A percentile compares a stretch with the other conserved stretches of the same genome.
phyloP scores from a whole-genome alignment of 1,139 yeast species.

The Candida tunisiensis region DNA sequence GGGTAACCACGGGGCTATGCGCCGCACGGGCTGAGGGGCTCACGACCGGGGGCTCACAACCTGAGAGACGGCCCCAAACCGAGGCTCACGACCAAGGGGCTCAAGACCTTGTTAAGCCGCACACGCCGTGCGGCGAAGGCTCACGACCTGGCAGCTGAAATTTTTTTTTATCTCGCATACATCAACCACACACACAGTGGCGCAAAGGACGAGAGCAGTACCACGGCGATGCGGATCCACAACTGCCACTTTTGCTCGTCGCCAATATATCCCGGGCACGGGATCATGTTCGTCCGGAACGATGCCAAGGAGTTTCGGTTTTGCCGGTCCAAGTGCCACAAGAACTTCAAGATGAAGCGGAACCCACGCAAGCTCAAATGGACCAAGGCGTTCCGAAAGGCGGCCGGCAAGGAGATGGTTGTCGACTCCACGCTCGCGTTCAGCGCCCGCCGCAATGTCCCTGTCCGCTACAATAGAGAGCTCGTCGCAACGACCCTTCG shows the following conservation, averaged over 20 bases:
- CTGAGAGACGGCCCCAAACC: too few relatives aligned
- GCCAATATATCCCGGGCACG: conserved; percentile 95
- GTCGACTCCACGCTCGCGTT: conserved; percentile 94
- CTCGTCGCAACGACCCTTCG: conserved; percentile 83
- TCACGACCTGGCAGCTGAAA: too few relatives aligned
- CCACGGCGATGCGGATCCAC: conserved; percentile 95
- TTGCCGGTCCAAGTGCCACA: conserved; percentile 97
- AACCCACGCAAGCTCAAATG: conserved; percentile 96
- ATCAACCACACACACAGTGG: too few relatives aligned
- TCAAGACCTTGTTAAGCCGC: too few relatives aligned
- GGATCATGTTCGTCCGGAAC: conserved; percentile 94
- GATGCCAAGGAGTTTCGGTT: conserved; percentile 96
- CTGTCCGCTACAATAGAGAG: conserved; percentile 95
- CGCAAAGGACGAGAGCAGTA: too few relatives aligned
- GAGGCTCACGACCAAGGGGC: too few relatives aligned
- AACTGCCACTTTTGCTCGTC: conserved; percentile 96
- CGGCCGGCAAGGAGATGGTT: conserved; percentile 97
- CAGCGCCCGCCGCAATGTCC: conserved; percentile 95
- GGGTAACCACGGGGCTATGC: too few relatives aligned
- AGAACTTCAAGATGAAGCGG: conserved; percentile 94
- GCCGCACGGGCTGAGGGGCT: too few relatives aligned
- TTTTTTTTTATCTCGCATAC: too few relatives aligned
- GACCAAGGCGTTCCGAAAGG: conserved; percentile 98
- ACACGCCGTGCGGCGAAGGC: too few relatives aligned
- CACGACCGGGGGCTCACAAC: too few relatives aligned